phyloP scores from a whole-genome alignment of 305 asterid species.

The Petunia hybrid region DNA sequence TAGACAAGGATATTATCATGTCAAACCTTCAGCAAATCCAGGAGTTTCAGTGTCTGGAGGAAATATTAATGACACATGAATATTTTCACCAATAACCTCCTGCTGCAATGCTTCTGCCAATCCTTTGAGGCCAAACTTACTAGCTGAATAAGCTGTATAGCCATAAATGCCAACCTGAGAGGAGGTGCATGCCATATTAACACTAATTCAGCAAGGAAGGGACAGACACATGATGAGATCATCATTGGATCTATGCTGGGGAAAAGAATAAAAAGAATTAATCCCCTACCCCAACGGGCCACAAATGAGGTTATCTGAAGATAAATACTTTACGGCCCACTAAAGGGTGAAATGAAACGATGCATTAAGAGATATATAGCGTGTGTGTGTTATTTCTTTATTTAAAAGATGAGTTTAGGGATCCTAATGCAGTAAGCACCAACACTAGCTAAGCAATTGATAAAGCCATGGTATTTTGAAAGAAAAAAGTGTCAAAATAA shows the following conservation, averaged over 20 bases:
- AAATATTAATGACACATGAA: constrained; percentile 88
- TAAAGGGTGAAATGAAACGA: no score
- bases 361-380: no score
- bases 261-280: no score
- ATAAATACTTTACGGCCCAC: no score
- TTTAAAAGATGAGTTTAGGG: no score
- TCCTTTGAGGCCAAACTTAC: constrained; percentile 94
- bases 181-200: constrained; percentile 16
- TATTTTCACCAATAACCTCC: constrained; percentile 79
- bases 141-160: constrained; percentile 94
- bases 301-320: no score
- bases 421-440: no score
- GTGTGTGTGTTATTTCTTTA: no score
- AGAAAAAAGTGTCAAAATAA: no score
- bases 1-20: constrained; percentile 6
- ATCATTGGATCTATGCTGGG: neutral
- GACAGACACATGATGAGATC: neutral
- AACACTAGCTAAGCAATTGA: no score
- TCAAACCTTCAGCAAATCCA: constrained; percentile 82
- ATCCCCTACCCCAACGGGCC: no score
- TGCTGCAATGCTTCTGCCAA: constrained; percentile 97
- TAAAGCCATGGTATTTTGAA: no score
- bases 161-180: constrained; percentile 93
- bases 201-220: constrained; percentile 24
- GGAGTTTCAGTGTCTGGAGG: constrained; percentile 99